A percentile compares a stretch with the other conserved stretches of the same genome.
These are phyloP conservation scores for Rhododendron simsii DNA, from an alignment of 148 eudicot genomes.

Conservation along the genomic window DNA sequence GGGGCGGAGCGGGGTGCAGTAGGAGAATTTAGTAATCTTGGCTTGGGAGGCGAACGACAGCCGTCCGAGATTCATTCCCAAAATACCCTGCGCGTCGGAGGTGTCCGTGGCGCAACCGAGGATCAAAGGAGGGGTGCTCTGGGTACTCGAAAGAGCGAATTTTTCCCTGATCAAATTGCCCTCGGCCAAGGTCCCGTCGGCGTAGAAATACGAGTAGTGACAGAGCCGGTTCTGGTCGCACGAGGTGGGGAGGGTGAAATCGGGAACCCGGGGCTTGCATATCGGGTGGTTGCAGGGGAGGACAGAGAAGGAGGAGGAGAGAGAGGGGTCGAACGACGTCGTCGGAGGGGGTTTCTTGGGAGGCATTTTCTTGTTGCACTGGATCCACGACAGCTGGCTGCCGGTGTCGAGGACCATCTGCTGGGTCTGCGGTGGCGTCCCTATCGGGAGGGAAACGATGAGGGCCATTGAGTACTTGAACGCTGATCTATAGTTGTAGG, in stretches of 20 bases:
- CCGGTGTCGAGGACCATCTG: slow-evolving; percentile 57
- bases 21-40: slow-evolving; percentile 37
- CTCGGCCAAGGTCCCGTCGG: slow-evolving; percentile 53
- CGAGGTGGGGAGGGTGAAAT: slow-evolving; percentile 46
- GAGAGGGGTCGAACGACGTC: slow-evolving; percentile 46
- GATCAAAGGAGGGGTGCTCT: slow-evolving; percentile 43
- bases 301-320: slow-evolving; percentile 47
- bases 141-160: slow-evolving; percentile 33
- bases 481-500: slow-evolving; percentile 24
- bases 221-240: slow-evolving; percentile 50
- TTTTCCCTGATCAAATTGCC: slow-evolving; percentile 51
- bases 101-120: slow-evolving; percentile 50
- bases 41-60: slow-evolving; percentile 46
- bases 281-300: slow-evolving; percentile 48
- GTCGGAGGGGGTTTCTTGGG: slow-evolving; percentile 19
- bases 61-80: slow-evolving; percentile 53
- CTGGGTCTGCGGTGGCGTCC: slow-evolving; percentile 56
- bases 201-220: slow-evolving; percentile 57
- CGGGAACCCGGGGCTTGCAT: slow-evolving; percentile 51
- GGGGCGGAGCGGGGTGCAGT: slow-evolving; percentile 36
- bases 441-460: slow-evolving; percentile 43
- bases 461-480: slow-evolving; percentile 57
- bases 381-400: slow-evolving; percentile 54
- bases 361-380: slow-evolving; percentile 27
- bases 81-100: slow-evolving; percentile 40